Conservation (phyloP, 371 early-diverging fungal genomes). For the Mucor plumbeus region DNA sequence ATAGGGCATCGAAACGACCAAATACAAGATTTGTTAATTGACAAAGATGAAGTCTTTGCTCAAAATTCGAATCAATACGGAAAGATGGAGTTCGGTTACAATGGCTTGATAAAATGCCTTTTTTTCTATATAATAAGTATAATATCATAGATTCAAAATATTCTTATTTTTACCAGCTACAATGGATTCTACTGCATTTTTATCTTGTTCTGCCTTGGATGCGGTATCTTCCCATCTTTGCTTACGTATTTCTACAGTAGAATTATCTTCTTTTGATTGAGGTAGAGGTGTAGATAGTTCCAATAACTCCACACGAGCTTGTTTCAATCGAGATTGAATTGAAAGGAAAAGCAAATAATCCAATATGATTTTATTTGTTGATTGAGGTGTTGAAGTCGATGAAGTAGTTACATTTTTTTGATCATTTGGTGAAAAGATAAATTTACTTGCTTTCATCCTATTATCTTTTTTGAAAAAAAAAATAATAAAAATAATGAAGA, state of each 20-base stretch:
- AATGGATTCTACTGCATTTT: conserved; percentile 57
- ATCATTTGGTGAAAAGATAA: conserved; percentile 19
- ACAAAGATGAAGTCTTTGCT: conserved; percentile 64
- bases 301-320: conserved; percentile 48
- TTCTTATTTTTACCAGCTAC: conserved; percentile 40
- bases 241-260: conserved; percentile 34
- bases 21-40: conserved; percentile 66
- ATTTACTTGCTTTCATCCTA: conserved; percentile 18
- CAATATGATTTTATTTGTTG: conserved; percentile 67
- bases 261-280: conserved; percentile 25
- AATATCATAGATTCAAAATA: too few relatives aligned
- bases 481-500: conserved; percentile 1
- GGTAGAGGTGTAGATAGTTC: conserved; percentile 44
- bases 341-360: conserved; percentile 67
- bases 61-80: conserved; percentile 51
- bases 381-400: conserved; percentile 6
- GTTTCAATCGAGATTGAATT: conserved; percentile 57
- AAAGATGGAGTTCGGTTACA: conserved; percentile 49
- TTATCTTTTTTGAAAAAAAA: not conserved
- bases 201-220: conserved; percentile 54
- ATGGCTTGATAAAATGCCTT: conserved; percentile 64
- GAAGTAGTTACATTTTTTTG: conserved; percentile 6
- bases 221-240: conserved; percentile 50
- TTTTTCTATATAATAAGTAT: not conserved
- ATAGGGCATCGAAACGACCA: conserved; percentile 65